Percentiles rank a stretch among this genome's conserved stretches.
phyloP scores from a whole-genome alignment of 176 grass and related monocot genomes.

The Oryza glaberrima region DNA sequence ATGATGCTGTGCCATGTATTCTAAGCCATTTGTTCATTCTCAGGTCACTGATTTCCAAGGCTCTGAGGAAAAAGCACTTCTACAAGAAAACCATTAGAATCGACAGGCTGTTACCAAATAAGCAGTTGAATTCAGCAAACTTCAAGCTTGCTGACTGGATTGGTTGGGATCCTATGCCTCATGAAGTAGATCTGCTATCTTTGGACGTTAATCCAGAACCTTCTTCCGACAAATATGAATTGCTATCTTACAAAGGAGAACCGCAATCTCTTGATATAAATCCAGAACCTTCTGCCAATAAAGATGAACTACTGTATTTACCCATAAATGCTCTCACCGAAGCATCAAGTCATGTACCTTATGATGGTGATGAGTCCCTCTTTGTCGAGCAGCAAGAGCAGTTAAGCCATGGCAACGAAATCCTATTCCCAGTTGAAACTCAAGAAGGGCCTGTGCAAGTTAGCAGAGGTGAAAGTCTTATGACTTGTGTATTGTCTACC shows the following conservation, averaged over 20 bases:
- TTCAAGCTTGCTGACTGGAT: constrained; percentile 65
- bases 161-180: constrained; percentile 61
- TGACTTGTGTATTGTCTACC: constrained; percentile 12
- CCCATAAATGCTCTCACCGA: constrained; percentile 42
- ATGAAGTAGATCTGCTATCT: constrained; percentile 56
- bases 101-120: constrained; percentile 62
- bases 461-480: constrained; percentile 15
- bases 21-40: constrained; percentile 8
- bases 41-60: constrained; percentile 65
- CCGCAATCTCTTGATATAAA: constrained; percentile 49
- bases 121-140: constrained; percentile 41
- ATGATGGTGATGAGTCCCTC: constrained; percentile 5
- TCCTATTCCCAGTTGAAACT: constrained; percentile 26
- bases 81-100: constrained; percentile 87
- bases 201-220: constrained; percentile 48
- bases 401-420: constrained; percentile 19
- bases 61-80: constrained; percentile 86
- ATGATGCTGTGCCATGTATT: constrained; percentile 1
- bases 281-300: constrained; percentile 41
- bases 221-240: constrained; percentile 32
- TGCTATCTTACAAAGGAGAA: constrained; percentile 37
- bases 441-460: constrained; percentile 21
- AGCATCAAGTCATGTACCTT: constrained; percentile 27
- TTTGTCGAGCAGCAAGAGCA: constrained; percentile 38
- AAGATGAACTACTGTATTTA: constrained; percentile 29